Base-by-base conservation (phyloP, 495 filamentous ascomycete species). In the Cercophora scortea region DNA sequence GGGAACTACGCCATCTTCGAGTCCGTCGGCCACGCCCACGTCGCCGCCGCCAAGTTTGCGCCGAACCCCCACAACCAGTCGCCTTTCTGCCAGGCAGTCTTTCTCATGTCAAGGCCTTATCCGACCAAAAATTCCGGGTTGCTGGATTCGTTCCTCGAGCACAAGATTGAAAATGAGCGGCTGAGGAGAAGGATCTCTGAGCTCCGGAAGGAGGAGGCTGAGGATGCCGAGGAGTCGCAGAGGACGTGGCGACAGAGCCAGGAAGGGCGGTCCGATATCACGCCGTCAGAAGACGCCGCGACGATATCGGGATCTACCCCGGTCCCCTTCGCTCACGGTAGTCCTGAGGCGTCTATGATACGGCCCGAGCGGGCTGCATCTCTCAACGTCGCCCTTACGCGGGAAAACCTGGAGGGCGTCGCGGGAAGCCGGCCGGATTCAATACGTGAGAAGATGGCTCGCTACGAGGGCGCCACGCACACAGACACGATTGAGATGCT, bases 151-250 rank as follows among this genome's bases (percentile, higher is more conserved):
- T 96, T 96, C 55, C 74, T 98, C 12, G 93, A 98, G 67, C 92
- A 96, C 70, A 96, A 96, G 67, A 90, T 97, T 45, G 93, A 97
- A 66, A 96, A 98, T 60, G 90, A 95, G 67, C 82, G 93, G 15
- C 68, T 98, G 39, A 80, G 77, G 51, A 87, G 88, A 56, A 82
- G 87, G 35, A 95, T 98, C 53, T 81, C 83, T 12, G 90, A 95
- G 61, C 76, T 98, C 40, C 85, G 84, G 58, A 77, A 81, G 56
- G 93, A 97, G 67, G 91, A 96, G 65, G 81, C 84, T 49, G 87
- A 91, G 58, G 93, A 96, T 44, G 71, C 65, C 32, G 77, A 79
- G 17, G 74, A 79, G 38, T 68, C 73, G 7, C 72, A 78, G 45
- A 64, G 68, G 45, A 68, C 71, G 17, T 82, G 75, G 75, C 63